These are phyloP conservation scores for Cyclotella cryptica DNA, from an alignment of 108 stramenopile species.

Conservation along the genomic window DNA sequence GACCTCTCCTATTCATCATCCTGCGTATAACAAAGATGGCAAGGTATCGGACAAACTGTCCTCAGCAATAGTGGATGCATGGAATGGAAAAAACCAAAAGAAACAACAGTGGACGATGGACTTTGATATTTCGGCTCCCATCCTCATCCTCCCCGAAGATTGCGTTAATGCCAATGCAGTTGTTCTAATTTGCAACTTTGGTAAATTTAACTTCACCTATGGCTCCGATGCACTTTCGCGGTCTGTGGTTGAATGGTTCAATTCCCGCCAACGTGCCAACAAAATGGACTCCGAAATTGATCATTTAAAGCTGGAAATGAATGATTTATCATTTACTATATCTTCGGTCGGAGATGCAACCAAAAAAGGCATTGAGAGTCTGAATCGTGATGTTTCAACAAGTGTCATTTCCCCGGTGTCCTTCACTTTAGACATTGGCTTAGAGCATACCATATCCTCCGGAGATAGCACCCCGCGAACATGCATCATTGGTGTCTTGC, in stretches of 20 bases:
- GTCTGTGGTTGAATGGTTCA: slow-evolving; percentile 70
- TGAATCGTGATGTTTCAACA: slow-evolving; percentile 62
- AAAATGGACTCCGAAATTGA: slow-evolving; percentile 51
- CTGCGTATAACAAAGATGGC: slow-evolving; percentile 25
- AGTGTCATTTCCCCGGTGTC: slow-evolving; percentile 81
- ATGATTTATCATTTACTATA: slow-evolving; percentile 53
- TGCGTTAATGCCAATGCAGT: slow-evolving; percentile 65
- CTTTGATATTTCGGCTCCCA: slow-evolving; percentile 80
- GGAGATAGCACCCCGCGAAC: slow-evolving; percentile 60
- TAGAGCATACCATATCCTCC: slow-evolving; percentile 57
- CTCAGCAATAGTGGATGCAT: slow-evolving; percentile 74
- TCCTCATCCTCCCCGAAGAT: slow-evolving; percentile 79
- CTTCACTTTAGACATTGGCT: slow-evolving; percentile 64
- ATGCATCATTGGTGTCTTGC: slow-evolving; percentile 78
- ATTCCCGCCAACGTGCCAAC: slow-evolving; percentile 27
- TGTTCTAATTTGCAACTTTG: slow-evolving; percentile 81
- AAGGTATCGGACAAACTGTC: slow-evolving; percentile 66
- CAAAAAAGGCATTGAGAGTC: slow-evolving; percentile 37
- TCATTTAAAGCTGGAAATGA: slow-evolving; percentile 60
- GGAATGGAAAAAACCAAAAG: slow-evolving; percentile 77
- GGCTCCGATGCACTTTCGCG: slow-evolving; percentile 59
- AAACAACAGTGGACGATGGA: slow-evolving; percentile 79
- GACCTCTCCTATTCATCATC: neutral
- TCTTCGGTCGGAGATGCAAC: slow-evolving; percentile 42
- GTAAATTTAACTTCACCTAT: slow-evolving; percentile 71